phyloP scores from a whole-genome alignment of 2,329 filamentous ascomycete genomes.

The Coleophoma cylindrospora region DNA sequence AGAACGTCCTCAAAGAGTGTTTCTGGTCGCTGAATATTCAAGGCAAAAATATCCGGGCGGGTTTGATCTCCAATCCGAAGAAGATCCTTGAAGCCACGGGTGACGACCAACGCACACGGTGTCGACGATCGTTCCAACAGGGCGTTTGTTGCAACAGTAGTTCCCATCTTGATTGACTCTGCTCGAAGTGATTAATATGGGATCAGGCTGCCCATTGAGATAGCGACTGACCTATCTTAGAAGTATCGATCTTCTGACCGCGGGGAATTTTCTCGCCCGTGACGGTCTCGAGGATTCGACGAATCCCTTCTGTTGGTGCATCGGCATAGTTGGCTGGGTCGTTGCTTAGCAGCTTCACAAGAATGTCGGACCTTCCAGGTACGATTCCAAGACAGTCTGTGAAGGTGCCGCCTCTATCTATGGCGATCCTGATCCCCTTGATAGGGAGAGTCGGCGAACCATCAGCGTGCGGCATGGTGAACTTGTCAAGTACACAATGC shows the following conservation, averaged over 20 bases:
- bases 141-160: constrained; percentile 71
- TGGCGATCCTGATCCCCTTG: not conserved
- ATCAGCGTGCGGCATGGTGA: not conserved
- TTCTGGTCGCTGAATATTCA: constrained; percentile 38
- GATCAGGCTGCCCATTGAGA: too few species aligned
- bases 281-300: constrained; percentile 55
- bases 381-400: constrained; percentile 34
- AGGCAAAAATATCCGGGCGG: constrained; percentile 62
- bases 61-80: constrained; percentile 67
- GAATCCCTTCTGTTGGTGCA: constrained; percentile 64
- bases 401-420: not conserved
- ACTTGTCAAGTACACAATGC: too few species aligned
- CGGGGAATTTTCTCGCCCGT: constrained; percentile 53
- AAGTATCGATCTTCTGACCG: constrained; percentile 57
- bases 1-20: constrained; percentile 45
- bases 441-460: not conserved
- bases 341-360: constrained; percentile 71
- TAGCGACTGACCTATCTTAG: constrained; percentile 35
- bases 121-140: constrained; percentile 68
- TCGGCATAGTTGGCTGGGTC: constrained; percentile 64
- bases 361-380: constrained; percentile 45
- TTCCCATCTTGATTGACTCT: constrained; percentile 67
- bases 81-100: constrained; percentile 66
- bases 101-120: constrained; percentile 63
- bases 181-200: too few species aligned